These are phyloP conservation scores for Chrysoporthe cubensis DNA, from an alignment of 2,329 filamentous ascomycete species.

Conservation along the genomic window DNA sequence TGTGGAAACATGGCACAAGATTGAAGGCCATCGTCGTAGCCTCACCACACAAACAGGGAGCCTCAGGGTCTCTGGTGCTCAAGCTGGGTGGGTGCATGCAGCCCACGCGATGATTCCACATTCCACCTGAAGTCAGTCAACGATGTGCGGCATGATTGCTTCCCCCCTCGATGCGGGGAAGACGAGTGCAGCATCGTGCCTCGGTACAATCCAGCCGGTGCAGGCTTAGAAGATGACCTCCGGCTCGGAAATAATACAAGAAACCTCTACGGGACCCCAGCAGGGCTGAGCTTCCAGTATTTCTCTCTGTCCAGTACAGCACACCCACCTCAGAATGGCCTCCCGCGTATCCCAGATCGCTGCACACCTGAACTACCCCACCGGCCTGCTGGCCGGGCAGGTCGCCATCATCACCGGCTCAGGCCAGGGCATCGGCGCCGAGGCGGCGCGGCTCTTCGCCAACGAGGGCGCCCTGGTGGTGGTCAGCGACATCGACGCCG, in stretches of 20 bases:
- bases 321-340: slow-evolving; percentile 43
- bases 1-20: too few species aligned
- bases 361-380: slow-evolving; percentile 79
- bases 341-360: slow-evolving; percentile 71
- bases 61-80: too few species aligned
- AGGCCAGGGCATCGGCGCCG: slow-evolving; percentile 87
- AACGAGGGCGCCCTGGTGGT: slow-evolving; percentile 88
- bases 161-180: too few species aligned
- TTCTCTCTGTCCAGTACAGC: neutral
- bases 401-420: slow-evolving; percentile 86
- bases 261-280: neutral
- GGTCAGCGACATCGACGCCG: slow-evolving; percentile 80
- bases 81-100: too few species aligned
- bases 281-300: neutral
- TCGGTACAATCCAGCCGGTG: neutral
- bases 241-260: too few species aligned
- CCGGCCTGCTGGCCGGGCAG: slow-evolving; percentile 77
- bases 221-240: neutral
- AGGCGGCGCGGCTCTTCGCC: slow-evolving; percentile 79
- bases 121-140: too few species aligned
- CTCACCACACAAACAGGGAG: too few species aligned
- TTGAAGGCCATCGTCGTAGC: too few species aligned
- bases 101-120: too few species aligned
- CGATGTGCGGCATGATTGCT: too few species aligned
- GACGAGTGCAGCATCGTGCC: too few species aligned